Evolutionary conservation across 2,329 filamentous ascomycete species (phyloP), one percentile per base, ranked within the genome.

Genomic region (Fusarium protoensiforme): DNA sequence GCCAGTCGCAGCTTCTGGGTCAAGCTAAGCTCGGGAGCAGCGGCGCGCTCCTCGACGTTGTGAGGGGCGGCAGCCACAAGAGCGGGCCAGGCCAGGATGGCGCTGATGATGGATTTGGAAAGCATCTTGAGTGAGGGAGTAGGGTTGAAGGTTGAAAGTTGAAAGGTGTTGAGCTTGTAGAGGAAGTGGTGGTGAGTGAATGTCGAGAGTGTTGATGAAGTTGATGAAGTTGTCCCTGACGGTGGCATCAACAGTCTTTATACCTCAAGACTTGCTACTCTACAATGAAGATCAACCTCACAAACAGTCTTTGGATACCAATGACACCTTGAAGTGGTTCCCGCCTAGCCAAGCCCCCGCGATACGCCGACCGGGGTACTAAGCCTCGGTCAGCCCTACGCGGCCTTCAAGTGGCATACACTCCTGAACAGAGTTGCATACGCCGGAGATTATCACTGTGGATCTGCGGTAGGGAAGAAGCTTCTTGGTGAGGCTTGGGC

Each of bases 31-130:
- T 75, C 78, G 2, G 71, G n/a, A 1, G 56, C 39, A 43, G 65
- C 39, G 38, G 65, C 48, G 6, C 59, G 59, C 51, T 35, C 22
- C 38, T 20, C 61, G 59, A 56, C 31, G 61, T 27, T 58, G 67
- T 53, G 69, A 29, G 76, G 75, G 22, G 78, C 75, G 51, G 78
- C 77, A 36, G 78, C 54, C 63, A 78, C 78, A 13, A 79, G 43
- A 38, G 82, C 78, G 62, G 81, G 80, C 65, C 80, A 80, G 64
- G 83, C 83, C 80, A 87, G 68, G 69, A 85, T 75, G 77, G 81
- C 29, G 3, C 36, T 60, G 4, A 73, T 7, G 6, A 68, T 10
- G 16, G 24, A 11, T 24, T 65, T 59, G 20, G 69, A 67, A 33
- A 73, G 18, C 70, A 72, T 72, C 4, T 10, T 35, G 35, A 46